phyloP scores from a whole-genome alignment of 2,329 filamentous ascomycete genomes.

The Hypoxylon sp. region DNA sequence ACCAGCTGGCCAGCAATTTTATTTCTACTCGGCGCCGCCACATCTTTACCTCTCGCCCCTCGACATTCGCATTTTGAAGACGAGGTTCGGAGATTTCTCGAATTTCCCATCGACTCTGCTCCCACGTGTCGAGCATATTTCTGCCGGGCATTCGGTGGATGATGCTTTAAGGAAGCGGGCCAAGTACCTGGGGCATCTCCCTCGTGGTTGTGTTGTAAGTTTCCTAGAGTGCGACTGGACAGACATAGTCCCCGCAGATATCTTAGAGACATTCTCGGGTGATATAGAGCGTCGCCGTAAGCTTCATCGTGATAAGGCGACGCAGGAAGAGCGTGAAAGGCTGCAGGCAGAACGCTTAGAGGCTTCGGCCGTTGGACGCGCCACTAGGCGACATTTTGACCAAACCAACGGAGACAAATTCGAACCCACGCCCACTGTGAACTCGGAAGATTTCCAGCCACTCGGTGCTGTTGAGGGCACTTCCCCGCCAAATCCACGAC shows the following conservation, averaged over 20 bases:
- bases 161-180: conserved; percentile 85
- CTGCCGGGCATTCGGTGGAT: conserved; percentile 88
- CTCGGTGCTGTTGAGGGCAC: conserved; percentile 66
- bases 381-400: conserved; percentile 59
- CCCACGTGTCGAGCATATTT: conserved; percentile 89
- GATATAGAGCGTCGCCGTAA: conserved; percentile 84
- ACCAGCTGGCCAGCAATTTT: conserved; percentile 71
- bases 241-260: conserved; percentile 82
- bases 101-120: conserved; percentile 88
- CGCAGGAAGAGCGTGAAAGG: conserved; percentile 87
- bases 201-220: conserved; percentile 89
- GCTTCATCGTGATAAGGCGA: conserved; percentile 85
- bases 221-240: conserved; percentile 97
- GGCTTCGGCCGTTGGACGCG: conserved; percentile 75
- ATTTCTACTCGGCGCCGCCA: conserved; percentile 88
- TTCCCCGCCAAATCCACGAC: conserved; percentile 69
- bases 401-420: conserved; percentile 58
- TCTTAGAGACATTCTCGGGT: conserved; percentile 80
- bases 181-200: conserved; percentile 89
- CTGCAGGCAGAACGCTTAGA: conserved; percentile 85
- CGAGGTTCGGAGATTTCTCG: conserved; percentile 86
- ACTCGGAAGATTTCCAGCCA: conserved; percentile 76
- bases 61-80: conserved; percentile 92
- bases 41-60: conserved; percentile 92
- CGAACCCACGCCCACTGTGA: conserved; percentile 60